Conservation (phyloP, 169 alveolate species). For the Plasmodium gallinaceum region DNA sequence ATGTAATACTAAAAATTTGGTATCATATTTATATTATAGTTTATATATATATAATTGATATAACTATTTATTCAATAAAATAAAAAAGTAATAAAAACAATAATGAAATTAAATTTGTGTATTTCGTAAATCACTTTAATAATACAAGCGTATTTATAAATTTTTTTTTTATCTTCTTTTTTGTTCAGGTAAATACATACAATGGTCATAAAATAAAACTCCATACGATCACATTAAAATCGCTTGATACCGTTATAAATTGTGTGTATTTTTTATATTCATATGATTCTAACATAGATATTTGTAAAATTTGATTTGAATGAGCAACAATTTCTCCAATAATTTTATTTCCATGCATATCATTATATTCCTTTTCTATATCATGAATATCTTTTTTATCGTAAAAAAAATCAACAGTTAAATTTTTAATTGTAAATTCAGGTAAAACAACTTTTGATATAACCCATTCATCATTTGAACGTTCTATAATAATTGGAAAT, state of each 20-base stretch:
- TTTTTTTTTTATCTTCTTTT: conserved; percentile 21
- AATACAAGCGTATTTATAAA: not conserved
- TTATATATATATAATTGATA: too few relatives aligned
- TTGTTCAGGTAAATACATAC: conserved; percentile 25
- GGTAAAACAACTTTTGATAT: conserved; percentile 64
- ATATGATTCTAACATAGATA: conserved; percentile 52
- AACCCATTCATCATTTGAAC: conserved; percentile 49
- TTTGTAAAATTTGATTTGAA: conserved; percentile 58
- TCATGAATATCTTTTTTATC: conserved; percentile 65
- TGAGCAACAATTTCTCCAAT: conserved; percentile 73
- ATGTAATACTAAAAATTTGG: too few relatives aligned
- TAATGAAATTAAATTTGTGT: too few relatives aligned
- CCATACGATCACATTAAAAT: conserved; percentile 67
- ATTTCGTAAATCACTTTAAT: too few relatives aligned
- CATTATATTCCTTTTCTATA: conserved; percentile 39
- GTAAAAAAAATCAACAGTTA: conserved; percentile 62
- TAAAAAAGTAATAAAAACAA: not conserved
- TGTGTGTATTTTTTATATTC: conserved; percentile 8
- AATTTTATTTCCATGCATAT: conserved; percentile 55
- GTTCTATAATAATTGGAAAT: conserved; percentile 55
- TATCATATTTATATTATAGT: too few relatives aligned
- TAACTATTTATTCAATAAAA: not conserved
- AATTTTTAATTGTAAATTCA: conserved; percentile 60
- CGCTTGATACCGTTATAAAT: conserved; percentile 64
- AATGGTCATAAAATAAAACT: conserved; percentile 15